These are phyloP conservation scores for Lodderomyces margitis DNA, from an alignment of 1,139 yeast genomes.

Conservation along the genomic window DNA sequence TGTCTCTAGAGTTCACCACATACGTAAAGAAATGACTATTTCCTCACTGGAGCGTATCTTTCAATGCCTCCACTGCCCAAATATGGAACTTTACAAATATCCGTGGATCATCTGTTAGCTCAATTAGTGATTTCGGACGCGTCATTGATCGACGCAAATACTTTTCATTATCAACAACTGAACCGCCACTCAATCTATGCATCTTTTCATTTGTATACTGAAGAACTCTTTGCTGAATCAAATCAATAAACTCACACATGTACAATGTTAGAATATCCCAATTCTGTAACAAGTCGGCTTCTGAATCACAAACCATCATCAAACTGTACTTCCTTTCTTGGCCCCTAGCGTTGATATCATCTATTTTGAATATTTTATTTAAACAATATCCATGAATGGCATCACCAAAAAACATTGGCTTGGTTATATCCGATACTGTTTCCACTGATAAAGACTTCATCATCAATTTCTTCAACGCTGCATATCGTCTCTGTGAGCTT, in stretches of 20 bases:
- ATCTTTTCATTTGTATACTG: constrained; percentile 18
- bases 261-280: constrained; percentile 59
- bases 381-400: constrained; percentile 65
- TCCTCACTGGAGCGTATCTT: constrained; percentile 13
- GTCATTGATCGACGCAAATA: constrained; percentile 51
- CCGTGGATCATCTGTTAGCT: constrained; percentile 56
- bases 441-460: constrained; percentile 73
- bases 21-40: background rate
- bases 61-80: constrained; percentile 56
- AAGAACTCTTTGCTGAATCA: constrained; percentile 46
- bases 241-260: constrained; percentile 48
- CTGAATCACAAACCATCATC: constrained; percentile 61
- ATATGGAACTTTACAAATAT: constrained; percentile 65
- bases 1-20: too few relatives aligned
- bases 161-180: constrained; percentile 46
- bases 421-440: constrained; percentile 60
- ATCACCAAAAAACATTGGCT: constrained; percentile 74
- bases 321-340: constrained; percentile 72
- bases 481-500: constrained; percentile 47
- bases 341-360: constrained; percentile 74
- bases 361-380: constrained; percentile 62
- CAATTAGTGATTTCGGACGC: constrained; percentile 58
- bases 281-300: constrained; percentile 47
- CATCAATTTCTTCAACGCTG: constrained; percentile 58
- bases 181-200: constrained; percentile 8